Evolutionary conservation across 2,329 filamentous ascomycete genomes (phyloP), one percentile per base, ranked within the genome.

Genomic region (Diaporthe vexans): DNA sequence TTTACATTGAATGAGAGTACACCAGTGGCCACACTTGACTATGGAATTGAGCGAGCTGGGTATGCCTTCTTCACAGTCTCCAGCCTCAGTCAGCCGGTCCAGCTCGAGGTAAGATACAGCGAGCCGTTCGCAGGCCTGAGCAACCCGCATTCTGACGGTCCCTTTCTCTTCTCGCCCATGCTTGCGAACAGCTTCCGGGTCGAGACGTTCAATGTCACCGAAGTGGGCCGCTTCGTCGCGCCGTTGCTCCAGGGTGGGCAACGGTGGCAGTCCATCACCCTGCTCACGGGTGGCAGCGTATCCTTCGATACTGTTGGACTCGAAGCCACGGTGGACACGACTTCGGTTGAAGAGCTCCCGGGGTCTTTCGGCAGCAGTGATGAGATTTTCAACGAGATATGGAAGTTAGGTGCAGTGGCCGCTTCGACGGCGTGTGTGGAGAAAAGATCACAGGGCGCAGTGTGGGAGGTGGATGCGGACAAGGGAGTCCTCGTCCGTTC

Each of bases 151-250:
- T 76, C 78, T 33, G 83, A 84, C 69, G 83, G 83, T 0, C 83
- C 83, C 0, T 82, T 74, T 17, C 57, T 48, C 6, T 78, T 76
- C 29, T 71, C 76, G 48, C 76, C 70, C 13, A 76, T 76, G 4
- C 77, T 85, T 1, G 77, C 79, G 29, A 84, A 82, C 71, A 80
- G 78, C 1, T 85, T 83, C 72, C 81, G 84, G 2, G 78, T 81
- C 4, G 83, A 85, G 72, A 85, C 83, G 0, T 83, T 85, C 74
- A 80, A 84, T 15, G 51, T 85, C n/a, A 83, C 81, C 0, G 57
- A 73, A 0, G 13, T 69, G 1, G 83, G 84, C 3, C 70, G 75
- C 3, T 29, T 81, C 0, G 46, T 19, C 9, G 46, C 46, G 29
- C 63, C 46, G 13, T 35, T 67, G 29, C 11, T 67, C 21, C 63